A percentile compares a stretch with the other conserved stretches of the same genome.
phyloP scores from a whole-genome alignment of 306 rosid species.

The Fagus sylvatica region DNA sequence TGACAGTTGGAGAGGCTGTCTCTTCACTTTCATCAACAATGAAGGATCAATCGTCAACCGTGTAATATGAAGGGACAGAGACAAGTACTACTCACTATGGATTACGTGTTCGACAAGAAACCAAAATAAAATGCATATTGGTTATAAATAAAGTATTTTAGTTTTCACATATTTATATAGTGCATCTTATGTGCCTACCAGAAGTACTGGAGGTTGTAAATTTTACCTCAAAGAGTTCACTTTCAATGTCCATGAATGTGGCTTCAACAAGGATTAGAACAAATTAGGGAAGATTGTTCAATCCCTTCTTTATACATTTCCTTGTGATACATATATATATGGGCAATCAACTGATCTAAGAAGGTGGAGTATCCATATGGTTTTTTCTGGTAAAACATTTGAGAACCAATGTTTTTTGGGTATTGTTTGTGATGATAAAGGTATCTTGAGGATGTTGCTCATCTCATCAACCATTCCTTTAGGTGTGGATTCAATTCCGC shows the following conservation, averaged over 20 bases:
- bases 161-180: not conserved
- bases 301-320: not conserved
- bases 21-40: slow-evolving; percentile 50
- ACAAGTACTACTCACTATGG: slow-evolving; percentile 1
- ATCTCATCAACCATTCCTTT: slow-evolving; percentile 10
- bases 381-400: no score
- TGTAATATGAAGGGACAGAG: slow-evolving; percentile 24
- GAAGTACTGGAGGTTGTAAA: slow-evolving; percentile 1
- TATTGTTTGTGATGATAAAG: no score
- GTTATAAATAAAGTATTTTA: slow-evolving; percentile 17
- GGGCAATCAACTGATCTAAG: no score
- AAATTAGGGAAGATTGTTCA: not conserved
- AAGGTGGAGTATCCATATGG: no score
- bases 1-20: slow-evolving; percentile 81
- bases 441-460: not conserved
- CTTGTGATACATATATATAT: not conserved
- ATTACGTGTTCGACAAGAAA: not conserved
- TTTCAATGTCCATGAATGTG: not conserved
- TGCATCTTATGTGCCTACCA: not conserved
- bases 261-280: not conserved
- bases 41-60: slow-evolving; percentile 38
- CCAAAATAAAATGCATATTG: slow-evolving; percentile 17
- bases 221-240: not conserved
- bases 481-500: not conserved
- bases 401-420: no score